Conservation (phyloP, 2,329 filamentous ascomycete genomes). For the Diplodia mutila region DNA sequence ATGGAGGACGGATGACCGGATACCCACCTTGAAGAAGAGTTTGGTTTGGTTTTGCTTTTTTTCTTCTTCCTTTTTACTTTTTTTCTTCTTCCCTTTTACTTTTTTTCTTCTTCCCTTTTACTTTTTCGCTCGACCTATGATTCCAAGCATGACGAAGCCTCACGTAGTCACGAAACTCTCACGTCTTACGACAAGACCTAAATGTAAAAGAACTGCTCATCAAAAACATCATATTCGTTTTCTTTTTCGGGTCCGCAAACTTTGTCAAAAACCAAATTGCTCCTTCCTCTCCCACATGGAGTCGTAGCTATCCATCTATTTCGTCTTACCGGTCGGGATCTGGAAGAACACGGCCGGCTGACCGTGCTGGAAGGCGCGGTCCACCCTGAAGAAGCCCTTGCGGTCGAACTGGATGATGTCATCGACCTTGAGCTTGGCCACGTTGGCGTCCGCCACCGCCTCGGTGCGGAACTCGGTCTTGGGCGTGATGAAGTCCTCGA, state of each 20-base stretch:
- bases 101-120: too few relatives aligned
- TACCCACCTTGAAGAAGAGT: too few relatives aligned
- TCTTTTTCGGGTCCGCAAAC: not conserved
- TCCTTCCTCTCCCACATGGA: not conserved
- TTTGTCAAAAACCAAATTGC: not conserved
- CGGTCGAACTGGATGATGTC: constrained; percentile 96
- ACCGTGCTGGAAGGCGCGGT: constrained; percentile 64
- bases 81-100: too few relatives aligned
- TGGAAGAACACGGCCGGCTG: constrained; percentile 68
- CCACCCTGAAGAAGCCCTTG: constrained; percentile 88
- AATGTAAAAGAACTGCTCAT: not conserved
- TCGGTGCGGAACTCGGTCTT: constrained; percentile 74
- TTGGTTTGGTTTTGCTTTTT: too few relatives aligned
- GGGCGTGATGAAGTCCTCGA: constrained; percentile 81
- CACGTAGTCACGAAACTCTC: not conserved
- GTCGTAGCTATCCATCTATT: not conserved
- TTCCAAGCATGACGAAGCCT: not conserved
- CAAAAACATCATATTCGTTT: not conserved
- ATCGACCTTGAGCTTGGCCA: constrained; percentile 75
- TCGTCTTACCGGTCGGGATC: constrained; percentile 67
- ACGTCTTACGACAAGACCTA: not conserved
- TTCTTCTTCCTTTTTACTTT: too few relatives aligned
- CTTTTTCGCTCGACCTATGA: too few relatives aligned
- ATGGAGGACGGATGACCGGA: too few relatives aligned
- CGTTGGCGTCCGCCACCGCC: constrained; percentile 79